These are phyloP conservation scores for Chrysosporium keratinophilum DNA, from an alignment of 2,329 filamentous ascomycete genomes.

Conservation along the genomic window DNA sequence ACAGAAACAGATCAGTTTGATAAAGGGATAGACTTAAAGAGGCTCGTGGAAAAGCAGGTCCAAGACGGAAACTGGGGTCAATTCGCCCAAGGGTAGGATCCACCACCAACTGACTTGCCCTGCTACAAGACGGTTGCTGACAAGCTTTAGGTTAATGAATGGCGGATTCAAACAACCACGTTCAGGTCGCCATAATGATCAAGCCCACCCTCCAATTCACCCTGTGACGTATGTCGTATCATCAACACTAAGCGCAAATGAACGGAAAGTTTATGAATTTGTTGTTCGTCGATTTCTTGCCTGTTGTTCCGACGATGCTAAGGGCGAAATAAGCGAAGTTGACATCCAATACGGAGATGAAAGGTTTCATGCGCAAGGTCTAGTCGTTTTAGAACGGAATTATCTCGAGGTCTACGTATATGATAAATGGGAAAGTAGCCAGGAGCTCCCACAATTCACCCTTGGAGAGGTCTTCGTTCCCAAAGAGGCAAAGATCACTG, in stretches of 20 bases:
- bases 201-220: conserved; percentile 94
- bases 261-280: conserved; percentile 80
- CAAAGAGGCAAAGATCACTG: conserved; percentile 74
- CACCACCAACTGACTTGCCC: background rate
- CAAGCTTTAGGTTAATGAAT: conserved; percentile 47
- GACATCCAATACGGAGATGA: conserved; percentile 78
- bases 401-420: conserved; percentile 94
- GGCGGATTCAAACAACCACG: conserved; percentile 74
- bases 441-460: conserved; percentile 67
- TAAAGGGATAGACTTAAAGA: conserved; percentile 70
- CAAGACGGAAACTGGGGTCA: conserved; percentile 65
- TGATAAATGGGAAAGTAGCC: conserved; percentile 88
- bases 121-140: background rate
- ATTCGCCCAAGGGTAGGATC: conserved; percentile 56
- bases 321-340: conserved; percentile 73
- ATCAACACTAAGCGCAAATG: conserved; percentile 49
- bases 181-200: conserved; percentile 80
- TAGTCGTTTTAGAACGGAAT: conserved; percentile 78
- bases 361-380: conserved; percentile 66
- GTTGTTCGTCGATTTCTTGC: conserved; percentile 84
- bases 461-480: conserved; percentile 77
- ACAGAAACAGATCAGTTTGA: conserved; percentile 97
- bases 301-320: conserved; percentile 89
- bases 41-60: conserved; percentile 72
- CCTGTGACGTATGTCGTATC: conserved; percentile 75